Base-by-base conservation (phyloP, 2,329 filamentous ascomycete species). In the Botryotinia narcissicola region DNA sequence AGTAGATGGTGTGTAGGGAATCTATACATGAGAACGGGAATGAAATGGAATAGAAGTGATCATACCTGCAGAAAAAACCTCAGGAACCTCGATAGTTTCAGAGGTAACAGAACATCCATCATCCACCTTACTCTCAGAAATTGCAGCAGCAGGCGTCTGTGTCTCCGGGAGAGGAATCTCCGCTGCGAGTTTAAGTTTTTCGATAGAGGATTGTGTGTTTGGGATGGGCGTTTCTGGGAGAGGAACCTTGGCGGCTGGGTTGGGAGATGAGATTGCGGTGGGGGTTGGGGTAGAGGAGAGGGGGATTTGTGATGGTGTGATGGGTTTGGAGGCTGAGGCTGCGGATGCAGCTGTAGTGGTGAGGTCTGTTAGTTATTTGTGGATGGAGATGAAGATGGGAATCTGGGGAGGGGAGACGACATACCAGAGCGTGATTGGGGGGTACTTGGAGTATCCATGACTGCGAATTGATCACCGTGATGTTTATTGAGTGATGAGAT, bases 341-440 rank as follows among this genome's bases (percentile, higher is more conserved):
- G 22, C 32, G 4, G 44, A 14, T 25, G 25, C 10, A 0, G 48
- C 48, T 54, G 48, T 51, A 25, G 25, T 51, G 25, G n/a, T 67
- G 32, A 0, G n/a, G 4, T 37, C 0, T n/a, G 32, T 67, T 18
- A 54, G 64, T n/a, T 29, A 29, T 16, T 12, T 1, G 14, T 25
- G 4, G 3, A 6, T 18, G 14, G 9, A 35, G 44, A n/a, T 40
- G 12, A 0, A 7, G 2, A 3, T 48, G 1, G 6, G 3, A 4
- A 4, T 29, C 37, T 22, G 16, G 7, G 12, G n/a, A n/a, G n/a
- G n/a, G n/a, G 20, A 37, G 6, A 18, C 0, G 37, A 66, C 44
- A 66, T n/a, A 51, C 63, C 29, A 37, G 63, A 18, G 20, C 32
- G 63, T 3, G 44, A 22, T 16, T 51, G 63, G 0, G 63, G 63